A percentile compares a stretch with the other conserved stretches of the same genome.
Evolutionary conservation across 257 asterid genomes (phyloP).

Genomic region (Galeopsis tetrahit): DNA sequence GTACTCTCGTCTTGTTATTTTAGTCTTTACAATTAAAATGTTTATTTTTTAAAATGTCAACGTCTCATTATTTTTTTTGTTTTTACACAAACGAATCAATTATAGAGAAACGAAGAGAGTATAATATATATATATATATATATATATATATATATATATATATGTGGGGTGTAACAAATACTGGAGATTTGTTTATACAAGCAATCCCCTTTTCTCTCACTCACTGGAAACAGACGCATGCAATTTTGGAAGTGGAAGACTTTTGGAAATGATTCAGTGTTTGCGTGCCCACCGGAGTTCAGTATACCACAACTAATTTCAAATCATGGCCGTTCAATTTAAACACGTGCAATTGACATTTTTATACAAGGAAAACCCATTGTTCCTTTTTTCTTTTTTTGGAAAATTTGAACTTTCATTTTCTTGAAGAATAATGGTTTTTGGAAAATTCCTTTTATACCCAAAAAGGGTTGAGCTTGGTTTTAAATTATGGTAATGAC

Average conservation of each 20-base stretch:
- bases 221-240: conserved; percentile 42
- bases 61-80: no score
- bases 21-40: no score
- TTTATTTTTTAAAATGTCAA: no score
- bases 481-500: neutral
- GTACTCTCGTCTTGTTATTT: no score
- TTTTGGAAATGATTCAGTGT: conserved; percentile 32
- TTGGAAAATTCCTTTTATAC: conserved; percentile 10
- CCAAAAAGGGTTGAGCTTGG: neutral
- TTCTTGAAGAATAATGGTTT: conserved; percentile 20
- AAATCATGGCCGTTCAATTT: conserved; percentile 33
- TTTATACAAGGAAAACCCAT: neutral
- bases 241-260: conserved; percentile 50
- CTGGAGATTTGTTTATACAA: conserved; percentile 42
- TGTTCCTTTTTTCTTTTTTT: neutral
- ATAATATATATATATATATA: no score
- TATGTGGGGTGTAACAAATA: no score
- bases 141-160: no score
- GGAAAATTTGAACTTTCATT: conserved; percentile 36
- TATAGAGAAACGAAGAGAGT: no score
- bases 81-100: no score
- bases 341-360: conserved; percentile 28
- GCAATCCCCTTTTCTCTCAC: conserved; percentile 33
- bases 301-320: conserved; percentile 20
- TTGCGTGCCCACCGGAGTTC: conserved; percentile 30